Percentiles rank a stretch among this genome's conserved stretches.
Conservation (phyloP, 371 early-diverging fungal genomes). For the Homolaphlyctis polyrhiza region DNA sequence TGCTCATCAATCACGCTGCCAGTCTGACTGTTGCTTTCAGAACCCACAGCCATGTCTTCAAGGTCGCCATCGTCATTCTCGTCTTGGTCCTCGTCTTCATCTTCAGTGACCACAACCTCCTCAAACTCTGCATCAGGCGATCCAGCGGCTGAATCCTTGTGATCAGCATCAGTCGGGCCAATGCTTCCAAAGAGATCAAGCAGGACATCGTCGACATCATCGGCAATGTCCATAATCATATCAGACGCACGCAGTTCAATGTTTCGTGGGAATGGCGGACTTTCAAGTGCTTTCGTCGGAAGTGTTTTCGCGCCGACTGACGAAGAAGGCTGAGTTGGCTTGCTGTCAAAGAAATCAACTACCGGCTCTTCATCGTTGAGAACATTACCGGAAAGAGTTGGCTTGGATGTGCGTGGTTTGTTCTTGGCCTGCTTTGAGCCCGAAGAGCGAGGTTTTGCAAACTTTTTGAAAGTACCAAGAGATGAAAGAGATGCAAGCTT, state of each 20-base stretch:
- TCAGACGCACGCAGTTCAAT: background rate
- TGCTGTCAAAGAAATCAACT: background rate
- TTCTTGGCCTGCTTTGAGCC: background rate
- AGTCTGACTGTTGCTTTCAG: background rate
- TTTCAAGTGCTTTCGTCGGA: too few species aligned
- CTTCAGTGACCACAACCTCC: background rate
- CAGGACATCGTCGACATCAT: background rate
- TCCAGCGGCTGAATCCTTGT: background rate
- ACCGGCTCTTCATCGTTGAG: constrained; percentile 1
- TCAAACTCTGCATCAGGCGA: background rate
- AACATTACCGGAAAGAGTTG: background rate
- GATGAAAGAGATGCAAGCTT: too few species aligned
- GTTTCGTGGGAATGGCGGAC: background rate
- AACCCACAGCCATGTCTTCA: background rate
- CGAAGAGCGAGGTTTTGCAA: background rate
- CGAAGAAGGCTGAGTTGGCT: background rate
- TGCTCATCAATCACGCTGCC: background rate
- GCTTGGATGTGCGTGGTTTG: background rate
- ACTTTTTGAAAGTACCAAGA: background rate
- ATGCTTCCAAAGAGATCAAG: background rate
- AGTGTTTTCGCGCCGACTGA: background rate
- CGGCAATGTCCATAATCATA: background rate
- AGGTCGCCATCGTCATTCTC: background rate
- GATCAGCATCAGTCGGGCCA: background rate
- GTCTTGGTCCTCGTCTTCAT: background rate